Evolutionary conservation across 169 alveolate genomes (phyloP).

Genomic region (Cryptosporidium viatorum): DNA sequence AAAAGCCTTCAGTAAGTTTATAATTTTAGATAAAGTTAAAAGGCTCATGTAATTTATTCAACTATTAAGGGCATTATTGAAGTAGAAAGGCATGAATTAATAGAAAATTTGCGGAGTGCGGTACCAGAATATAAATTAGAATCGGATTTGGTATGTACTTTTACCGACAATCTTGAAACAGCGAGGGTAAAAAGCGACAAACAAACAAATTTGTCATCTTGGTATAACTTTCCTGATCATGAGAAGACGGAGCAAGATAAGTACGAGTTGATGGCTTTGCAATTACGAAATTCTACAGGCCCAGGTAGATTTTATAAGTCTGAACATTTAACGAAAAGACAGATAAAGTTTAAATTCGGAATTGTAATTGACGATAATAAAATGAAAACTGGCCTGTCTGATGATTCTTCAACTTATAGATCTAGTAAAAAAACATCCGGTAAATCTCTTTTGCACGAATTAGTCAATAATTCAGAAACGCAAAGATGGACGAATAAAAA

Average conservation of each 20-base stretch:
- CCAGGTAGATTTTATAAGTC: constrained; percentile 52
- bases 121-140: not conserved
- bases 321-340: constrained; percentile 19
- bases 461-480: constrained; percentile 40
- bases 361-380: constrained; percentile 16
- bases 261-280: constrained; percentile 45
- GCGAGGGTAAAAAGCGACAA: not conserved
- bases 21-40: not conserved
- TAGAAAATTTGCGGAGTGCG: not conserved
- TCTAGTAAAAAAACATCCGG: constrained; percentile 19
- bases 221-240: constrained; percentile 31
- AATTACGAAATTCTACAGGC: constrained; percentile 30
- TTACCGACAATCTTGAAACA: not conserved
- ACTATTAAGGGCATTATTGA: constrained; percentile 28
- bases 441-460: constrained; percentile 32
- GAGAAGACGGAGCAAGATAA: constrained; percentile 11
- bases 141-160: not conserved
- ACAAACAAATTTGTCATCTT: not conserved
- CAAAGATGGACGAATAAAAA: constrained; percentile 74
- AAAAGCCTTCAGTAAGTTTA: constrained; percentile 57
- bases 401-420: constrained; percentile 33
- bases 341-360: constrained; percentile 25
- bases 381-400: constrained; percentile 26
- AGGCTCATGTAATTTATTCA: not conserved
- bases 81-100: constrained; percentile 5